Base-by-base conservation (phyloP, 2,329 filamentous ascomycete species). In the Paraphoma chrysanthemicola region DNA sequence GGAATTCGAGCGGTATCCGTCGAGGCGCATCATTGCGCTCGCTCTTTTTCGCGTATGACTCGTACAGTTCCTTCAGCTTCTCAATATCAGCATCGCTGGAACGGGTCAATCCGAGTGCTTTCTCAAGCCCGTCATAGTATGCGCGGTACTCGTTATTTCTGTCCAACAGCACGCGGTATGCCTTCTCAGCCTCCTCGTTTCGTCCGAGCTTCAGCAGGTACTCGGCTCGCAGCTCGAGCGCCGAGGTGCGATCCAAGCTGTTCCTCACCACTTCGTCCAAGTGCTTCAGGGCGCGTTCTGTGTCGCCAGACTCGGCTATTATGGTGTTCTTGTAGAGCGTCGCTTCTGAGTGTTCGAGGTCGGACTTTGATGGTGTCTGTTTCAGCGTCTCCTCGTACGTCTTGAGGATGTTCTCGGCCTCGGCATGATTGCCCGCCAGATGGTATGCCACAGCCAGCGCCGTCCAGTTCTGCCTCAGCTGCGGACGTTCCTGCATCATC, bases 301-400 rank as follows among this genome's bases (percentile, higher is more conserved):
- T 85, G 64, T 98, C 90, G 14, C 93, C 93, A 55, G 88, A 87
- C 79, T 98, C 96, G 38, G 92, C 92, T 73, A 99, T 98, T 70
- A 99, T 88, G 45, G 85, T 86, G 79, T 97, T 99, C 80, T 97
- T 97, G 82, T 99, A 99, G 79, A 99, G 83, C 55, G 92, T 83
- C 44, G 94, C 92, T 80, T 99, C 95, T 31, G 93, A 95, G 77
- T 98, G 91, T 78, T 99, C 95, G 71, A 94, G 85, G 73, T 98
- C 94, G 47, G 85, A 82, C 72, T 90, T 89, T 11, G 88, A 85
- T 1, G 93, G 92, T 9, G 89, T 86, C 11, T 85, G 85, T 80
- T 97, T 97, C 62, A 99, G 78, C 0, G 94, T 98, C 60, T 95
- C 92, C 78, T 99, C 95, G 77, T 94, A 99, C 14, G 90, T 96